Conservation (phyloP, 768 basidiomycete species). For the Trametes villosa region DNA sequence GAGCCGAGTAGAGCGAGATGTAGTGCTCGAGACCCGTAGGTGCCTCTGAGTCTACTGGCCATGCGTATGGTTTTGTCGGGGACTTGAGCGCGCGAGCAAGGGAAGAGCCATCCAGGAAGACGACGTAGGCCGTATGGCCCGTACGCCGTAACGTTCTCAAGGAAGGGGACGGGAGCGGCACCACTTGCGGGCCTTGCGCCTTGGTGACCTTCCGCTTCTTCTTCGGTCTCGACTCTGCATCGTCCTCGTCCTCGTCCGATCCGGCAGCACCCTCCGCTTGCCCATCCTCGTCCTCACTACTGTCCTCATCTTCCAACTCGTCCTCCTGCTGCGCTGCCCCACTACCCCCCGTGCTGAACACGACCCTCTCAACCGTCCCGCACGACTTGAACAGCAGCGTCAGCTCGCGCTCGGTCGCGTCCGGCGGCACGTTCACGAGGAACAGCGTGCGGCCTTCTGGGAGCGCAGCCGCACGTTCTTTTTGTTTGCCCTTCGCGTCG, state of each 20-base stretch:
- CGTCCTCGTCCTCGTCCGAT: conserved; percentile 42
- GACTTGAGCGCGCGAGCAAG: conserved; percentile 65
- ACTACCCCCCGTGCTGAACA: conserved; percentile 49
- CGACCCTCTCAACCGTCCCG: conserved; percentile 77
- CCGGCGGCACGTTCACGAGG: conserved; percentile 86
- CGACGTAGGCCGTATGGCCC: conserved; percentile 71
- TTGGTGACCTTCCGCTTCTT: conserved; percentile 39
- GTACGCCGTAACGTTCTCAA: conserved; percentile 64
- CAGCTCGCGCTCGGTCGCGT: conserved; percentile 83
- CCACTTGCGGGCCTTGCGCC: conserved; percentile 50
- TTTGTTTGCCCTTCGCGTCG: conserved; percentile 29
- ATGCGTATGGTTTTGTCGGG: conserved; percentile 58
- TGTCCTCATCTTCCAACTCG: conserved; percentile 31
- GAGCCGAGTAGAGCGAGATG: conserved; percentile 56
- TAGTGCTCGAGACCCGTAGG: conserved; percentile 80
- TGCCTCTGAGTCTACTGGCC: conserved; percentile 61
- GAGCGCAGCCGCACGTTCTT: conserved; percentile 25
- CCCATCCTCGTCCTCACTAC: conserved; percentile 41
- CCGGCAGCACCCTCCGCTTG: conserved; percentile 37
- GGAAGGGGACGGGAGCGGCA: conserved; percentile 58
- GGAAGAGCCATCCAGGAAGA: conserved; percentile 74
- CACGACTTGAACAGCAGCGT: conserved; percentile 74
- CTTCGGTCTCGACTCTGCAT: conserved; percentile 37
- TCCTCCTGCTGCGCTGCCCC: conserved; percentile 40
- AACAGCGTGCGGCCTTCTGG: conserved; percentile 79